phyloP scores from a whole-genome alignment of 2,329 filamentous ascomycete species.

The Paecilomyces formosus region DNA sequence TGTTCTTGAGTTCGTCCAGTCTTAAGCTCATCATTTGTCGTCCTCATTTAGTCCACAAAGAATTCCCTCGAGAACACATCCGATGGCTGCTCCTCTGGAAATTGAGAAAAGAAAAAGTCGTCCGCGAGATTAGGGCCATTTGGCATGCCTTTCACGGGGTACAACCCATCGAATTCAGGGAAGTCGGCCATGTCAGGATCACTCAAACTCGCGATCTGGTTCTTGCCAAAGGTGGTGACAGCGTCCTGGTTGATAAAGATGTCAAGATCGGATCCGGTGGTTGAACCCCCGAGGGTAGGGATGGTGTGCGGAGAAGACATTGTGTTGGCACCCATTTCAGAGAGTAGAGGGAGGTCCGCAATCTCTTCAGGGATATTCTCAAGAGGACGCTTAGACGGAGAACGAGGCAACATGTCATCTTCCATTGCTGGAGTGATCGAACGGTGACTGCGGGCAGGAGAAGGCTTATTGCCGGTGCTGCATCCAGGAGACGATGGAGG shows the following conservation, averaged over 20 bases:
- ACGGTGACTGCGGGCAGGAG: constrained; percentile 24
- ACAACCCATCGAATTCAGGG: constrained; percentile 28
- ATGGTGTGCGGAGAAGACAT: constrained; percentile 30
- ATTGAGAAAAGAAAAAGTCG: constrained; percentile 30
- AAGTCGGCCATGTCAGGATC: constrained; percentile 23
- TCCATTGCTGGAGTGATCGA: constrained; percentile 33
- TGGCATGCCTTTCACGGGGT: constrained; percentile 23
- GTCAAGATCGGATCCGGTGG: constrained; percentile 30
- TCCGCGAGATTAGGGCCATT: constrained; percentile 16
- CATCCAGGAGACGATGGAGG: constrained; percentile 40
- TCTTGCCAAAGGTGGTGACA: constrained; percentile 17
- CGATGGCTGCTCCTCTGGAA: constrained; percentile 6
- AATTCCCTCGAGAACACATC: not conserved
- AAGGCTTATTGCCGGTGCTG: constrained; percentile 30
- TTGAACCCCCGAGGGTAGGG: constrained; percentile 26
- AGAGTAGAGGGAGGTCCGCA: constrained; percentile 18
- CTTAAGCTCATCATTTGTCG: not conserved
- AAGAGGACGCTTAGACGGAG: constrained; percentile 22
- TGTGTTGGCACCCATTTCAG: constrained; percentile 23
- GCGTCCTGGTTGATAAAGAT: constrained; percentile 32
- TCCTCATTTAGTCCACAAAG: not conserved
- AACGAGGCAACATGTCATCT: constrained; percentile 28
- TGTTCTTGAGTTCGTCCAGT: not conserved
- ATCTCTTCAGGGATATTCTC: constrained; percentile 24
- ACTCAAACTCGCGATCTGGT: constrained; percentile 23